phyloP scores from a whole-genome alignment of 2,329 filamentous ascomycete species.

The Sporothrix dimorphospora region DNA sequence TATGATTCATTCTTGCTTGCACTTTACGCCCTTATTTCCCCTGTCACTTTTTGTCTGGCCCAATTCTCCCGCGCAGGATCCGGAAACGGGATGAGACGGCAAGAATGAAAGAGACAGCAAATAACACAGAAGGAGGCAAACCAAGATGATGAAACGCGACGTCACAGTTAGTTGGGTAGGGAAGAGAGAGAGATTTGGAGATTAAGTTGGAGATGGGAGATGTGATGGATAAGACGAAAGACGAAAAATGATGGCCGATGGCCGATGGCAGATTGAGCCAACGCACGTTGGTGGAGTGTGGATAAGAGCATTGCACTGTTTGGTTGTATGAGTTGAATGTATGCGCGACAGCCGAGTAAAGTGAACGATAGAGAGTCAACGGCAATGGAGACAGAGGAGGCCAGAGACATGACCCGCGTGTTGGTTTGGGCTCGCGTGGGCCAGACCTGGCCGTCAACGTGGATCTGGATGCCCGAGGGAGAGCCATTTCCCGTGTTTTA shows the following conservation, averaged over 20 bases:
- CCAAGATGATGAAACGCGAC: constrained; percentile 15
- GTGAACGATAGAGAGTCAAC: not conserved
- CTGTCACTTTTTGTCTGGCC: not conserved
- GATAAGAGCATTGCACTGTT: not conserved
- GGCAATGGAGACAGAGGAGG: not conserved
- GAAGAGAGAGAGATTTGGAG: not conserved
- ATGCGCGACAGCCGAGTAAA: not conserved
- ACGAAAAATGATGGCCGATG: no score
- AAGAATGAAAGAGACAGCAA: not conserved
- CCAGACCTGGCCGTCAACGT: not conserved
- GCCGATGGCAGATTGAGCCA: not conserved
- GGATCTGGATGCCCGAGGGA: not conserved
- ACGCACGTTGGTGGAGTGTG: not conserved
- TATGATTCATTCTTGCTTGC: no score
- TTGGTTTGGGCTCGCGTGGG: not conserved
- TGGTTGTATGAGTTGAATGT: not conserved
- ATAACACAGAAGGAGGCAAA: not conserved
- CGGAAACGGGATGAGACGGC: not conserved
- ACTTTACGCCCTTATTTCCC: not conserved
- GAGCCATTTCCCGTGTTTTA: not conserved
- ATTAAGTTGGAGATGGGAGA: not conserved
- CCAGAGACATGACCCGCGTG: no score
- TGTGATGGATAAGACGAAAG: not conserved
- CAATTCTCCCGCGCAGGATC: not conserved
- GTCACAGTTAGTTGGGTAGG: not conserved